Conservation (phyloP, 306 rosid genomes). For the Quercus agrifolia region DNA sequence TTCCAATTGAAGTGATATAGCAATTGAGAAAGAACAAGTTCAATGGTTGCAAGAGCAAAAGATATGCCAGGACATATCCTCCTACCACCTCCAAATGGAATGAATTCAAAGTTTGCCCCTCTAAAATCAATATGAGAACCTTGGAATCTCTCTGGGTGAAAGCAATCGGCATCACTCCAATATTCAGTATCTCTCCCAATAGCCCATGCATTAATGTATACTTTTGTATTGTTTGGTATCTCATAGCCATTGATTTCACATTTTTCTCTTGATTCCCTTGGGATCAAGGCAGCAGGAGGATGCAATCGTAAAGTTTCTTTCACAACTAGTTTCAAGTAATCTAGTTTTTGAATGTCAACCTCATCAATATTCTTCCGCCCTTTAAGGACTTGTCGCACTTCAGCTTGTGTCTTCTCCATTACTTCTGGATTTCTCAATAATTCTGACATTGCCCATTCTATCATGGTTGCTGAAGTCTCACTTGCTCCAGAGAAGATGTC, state of each 20-base stretch:
- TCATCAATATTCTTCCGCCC: slow-evolving; percentile 13
- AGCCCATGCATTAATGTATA: slow-evolving; percentile 35
- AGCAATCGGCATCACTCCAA: slow-evolving; percentile 25
- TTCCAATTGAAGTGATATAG: slow-evolving; percentile 11
- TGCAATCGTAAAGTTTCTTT: slow-evolving; percentile 38
- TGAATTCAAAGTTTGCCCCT: neutral
- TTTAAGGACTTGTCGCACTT: slow-evolving; percentile 14
- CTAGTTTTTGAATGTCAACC: slow-evolving; percentile 15
- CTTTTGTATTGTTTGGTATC: slow-evolving; percentile 22
- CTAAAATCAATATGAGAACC: neutral
- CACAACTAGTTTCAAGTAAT: slow-evolving; percentile 33
- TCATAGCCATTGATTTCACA: slow-evolving; percentile 24
- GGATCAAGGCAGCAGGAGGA: slow-evolving; percentile 26
- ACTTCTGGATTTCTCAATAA: slow-evolving; percentile 18
- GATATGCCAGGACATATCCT: slow-evolving; percentile 5
- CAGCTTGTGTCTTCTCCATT: slow-evolving; percentile 30
- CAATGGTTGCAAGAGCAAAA: neutral
- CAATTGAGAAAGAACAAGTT: slow-evolving; percentile 8
- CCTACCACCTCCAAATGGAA: slow-evolving; percentile 27
- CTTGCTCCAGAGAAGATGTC: neutral
- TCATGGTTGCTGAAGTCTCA: slow-evolving; percentile 4
- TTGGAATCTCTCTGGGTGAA: slow-evolving; percentile 13
- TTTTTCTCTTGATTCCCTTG: slow-evolving; percentile 22
- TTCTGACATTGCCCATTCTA: slow-evolving; percentile 19
- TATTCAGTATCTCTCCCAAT: slow-evolving; percentile 38